phyloP scores from a whole-genome alignment of 1,284 basidiomycete species.

The Caloboletus firmus region DNA sequence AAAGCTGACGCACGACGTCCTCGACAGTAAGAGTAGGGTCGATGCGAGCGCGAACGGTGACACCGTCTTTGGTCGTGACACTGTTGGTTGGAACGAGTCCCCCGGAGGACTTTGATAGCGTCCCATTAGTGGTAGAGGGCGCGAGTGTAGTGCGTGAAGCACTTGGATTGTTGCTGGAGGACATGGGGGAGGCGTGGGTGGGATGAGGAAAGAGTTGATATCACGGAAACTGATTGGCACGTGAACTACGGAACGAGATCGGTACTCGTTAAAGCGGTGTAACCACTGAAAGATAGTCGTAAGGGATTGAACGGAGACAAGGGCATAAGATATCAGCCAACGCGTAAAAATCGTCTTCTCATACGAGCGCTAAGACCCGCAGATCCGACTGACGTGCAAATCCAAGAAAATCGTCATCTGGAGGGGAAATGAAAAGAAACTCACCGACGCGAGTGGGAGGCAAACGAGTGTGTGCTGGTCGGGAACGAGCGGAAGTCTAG shows the following conservation, averaged over 20 bases:
- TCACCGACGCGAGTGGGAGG: slow-evolving; percentile 16
- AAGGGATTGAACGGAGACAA: slow-evolving; percentile 3
- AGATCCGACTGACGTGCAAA: slow-evolving; percentile 60
- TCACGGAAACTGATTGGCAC: background rate
- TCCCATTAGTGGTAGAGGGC: slow-evolving; percentile 41
- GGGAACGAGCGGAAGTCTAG: slow-evolving; percentile 2
- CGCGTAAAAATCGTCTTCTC: slow-evolving; percentile 42
- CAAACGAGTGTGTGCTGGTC: slow-evolving; percentile 1
- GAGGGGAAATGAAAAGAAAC: slow-evolving; percentile 11
- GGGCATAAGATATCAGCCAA: slow-evolving; percentile 28
- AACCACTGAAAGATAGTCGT: slow-evolving; percentile 8
- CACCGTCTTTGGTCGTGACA: slow-evolving; percentile 70
- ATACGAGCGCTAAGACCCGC: slow-evolving; percentile 19
- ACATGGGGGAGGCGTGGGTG: slow-evolving; percentile 11
- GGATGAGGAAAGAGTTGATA: background rate
- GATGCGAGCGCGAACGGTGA: slow-evolving; percentile 75
- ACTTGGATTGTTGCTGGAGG: slow-evolving; percentile 34
- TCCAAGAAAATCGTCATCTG: slow-evolving; percentile 38
- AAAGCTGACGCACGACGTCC: slow-evolving; percentile 78
- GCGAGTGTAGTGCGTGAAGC: slow-evolving; percentile 29
- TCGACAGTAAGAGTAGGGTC: slow-evolving; percentile 77
- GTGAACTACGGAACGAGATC: background rate
- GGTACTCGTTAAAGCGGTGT: background rate
- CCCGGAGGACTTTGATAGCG: slow-evolving; percentile 37
- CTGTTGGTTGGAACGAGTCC: slow-evolving; percentile 74